Percentiles rank a stretch among this genome's conserved stretches.
These are phyloP conservation scores for Cryomyces antarcticus DNA, from an alignment of 495 filamentous ascomycete genomes.

Conservation along the genomic window DNA sequence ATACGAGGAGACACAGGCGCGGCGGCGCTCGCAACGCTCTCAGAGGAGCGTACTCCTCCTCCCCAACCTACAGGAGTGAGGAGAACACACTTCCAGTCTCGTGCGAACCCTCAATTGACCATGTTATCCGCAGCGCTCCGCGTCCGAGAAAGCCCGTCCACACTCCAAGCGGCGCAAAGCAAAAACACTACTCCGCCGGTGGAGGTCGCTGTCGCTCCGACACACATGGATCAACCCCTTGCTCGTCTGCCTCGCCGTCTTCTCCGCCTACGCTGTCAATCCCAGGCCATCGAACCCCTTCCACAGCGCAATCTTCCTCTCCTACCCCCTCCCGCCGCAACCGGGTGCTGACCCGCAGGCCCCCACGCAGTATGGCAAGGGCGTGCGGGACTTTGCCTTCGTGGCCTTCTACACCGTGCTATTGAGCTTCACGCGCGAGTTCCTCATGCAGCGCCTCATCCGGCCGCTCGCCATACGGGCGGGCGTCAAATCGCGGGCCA, in stretches of 20 bases:
- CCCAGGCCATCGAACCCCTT: conserved; percentile 68
- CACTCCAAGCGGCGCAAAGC: conserved; percentile 22
- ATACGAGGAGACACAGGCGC: conserved; percentile 12
- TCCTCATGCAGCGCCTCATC: conserved; percentile 84
- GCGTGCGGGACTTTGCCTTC: conserved; percentile 63
- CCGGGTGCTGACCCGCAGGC: conserved; percentile 21
- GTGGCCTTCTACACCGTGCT: conserved; percentile 80
- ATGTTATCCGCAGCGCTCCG: background rate
- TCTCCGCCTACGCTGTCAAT: conserved; percentile 53
- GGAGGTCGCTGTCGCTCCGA: conserved; percentile 16
- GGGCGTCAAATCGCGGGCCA: conserved; percentile 53
- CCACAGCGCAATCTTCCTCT: conserved; percentile 78
- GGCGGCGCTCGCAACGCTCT: conserved; percentile 7
- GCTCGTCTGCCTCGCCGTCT: conserved; percentile 39
- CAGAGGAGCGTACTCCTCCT: background rate
- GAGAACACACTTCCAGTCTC: background rate
- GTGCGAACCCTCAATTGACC: background rate
- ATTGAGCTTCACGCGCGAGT: conserved; percentile 84
- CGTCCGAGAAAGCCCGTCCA: conserved; percentile 4
- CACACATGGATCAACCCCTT: conserved; percentile 48
- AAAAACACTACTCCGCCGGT: conserved; percentile 15
- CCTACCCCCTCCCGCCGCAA: conserved; percentile 50
- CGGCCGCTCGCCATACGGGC: conserved; percentile 52
- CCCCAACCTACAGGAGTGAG: background rate
- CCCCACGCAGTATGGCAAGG: conserved; percentile 70